A percentile compares a stretch with the other conserved stretches of the same genome.
Evolutionary conservation across 2,329 filamentous ascomycete genomes (phyloP).

Genomic region (Exserohilum rostratum): DNA sequence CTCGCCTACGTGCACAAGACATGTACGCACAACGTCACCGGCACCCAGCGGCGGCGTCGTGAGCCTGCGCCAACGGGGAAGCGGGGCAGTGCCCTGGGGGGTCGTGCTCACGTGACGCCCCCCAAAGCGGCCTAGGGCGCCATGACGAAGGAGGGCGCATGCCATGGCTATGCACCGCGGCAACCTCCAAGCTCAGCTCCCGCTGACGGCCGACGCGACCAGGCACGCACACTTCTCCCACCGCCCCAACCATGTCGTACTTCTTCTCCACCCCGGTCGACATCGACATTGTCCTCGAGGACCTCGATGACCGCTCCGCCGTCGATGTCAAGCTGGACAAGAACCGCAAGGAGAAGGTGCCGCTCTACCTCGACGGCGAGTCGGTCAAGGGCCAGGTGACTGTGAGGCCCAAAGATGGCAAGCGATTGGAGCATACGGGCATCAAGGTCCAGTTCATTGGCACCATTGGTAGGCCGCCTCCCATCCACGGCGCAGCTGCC

Average conservation of each 20-base stretch:
- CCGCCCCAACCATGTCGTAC: slow-evolving; percentile 74
- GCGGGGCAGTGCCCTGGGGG: slow-evolving; percentile 5
- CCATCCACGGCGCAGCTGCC: slow-evolving; percentile 7
- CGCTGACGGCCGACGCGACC: slow-evolving; percentile 25
- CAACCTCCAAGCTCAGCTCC: slow-evolving; percentile 17
- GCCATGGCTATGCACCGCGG: slow-evolving; percentile 18
- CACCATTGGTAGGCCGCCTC: slow-evolving; percentile 75
- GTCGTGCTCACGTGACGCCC: slow-evolving; percentile 14
- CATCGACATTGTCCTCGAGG: slow-evolving; percentile 97
- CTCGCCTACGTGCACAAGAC: too few species aligned
- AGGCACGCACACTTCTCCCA: slow-evolving; percentile 10
- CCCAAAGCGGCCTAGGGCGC: slow-evolving; percentile 12
- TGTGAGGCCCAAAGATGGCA: slow-evolving; percentile 95
- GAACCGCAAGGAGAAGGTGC: slow-evolving; percentile 94
- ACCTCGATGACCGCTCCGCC: slow-evolving; percentile 90
- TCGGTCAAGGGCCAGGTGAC: slow-evolving; percentile 97
- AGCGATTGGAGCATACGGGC: slow-evolving; percentile 94
- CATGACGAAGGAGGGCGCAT: slow-evolving; percentile 16
- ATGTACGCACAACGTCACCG: too few species aligned
- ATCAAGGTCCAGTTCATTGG: slow-evolving; percentile 99
- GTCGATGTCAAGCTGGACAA: slow-evolving; percentile 99
- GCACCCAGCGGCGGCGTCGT: too few species aligned
- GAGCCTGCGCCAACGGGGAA: slow-evolving; percentile 1
- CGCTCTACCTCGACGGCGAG: slow-evolving; percentile 96
- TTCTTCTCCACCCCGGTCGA: slow-evolving; percentile 94